A percentile compares a stretch with the other conserved stretches of the same genome.
Evolutionary conservation across 164 flowering plant genomes (phyloP).

Genomic region (Warburgia ugandensis): DNA sequence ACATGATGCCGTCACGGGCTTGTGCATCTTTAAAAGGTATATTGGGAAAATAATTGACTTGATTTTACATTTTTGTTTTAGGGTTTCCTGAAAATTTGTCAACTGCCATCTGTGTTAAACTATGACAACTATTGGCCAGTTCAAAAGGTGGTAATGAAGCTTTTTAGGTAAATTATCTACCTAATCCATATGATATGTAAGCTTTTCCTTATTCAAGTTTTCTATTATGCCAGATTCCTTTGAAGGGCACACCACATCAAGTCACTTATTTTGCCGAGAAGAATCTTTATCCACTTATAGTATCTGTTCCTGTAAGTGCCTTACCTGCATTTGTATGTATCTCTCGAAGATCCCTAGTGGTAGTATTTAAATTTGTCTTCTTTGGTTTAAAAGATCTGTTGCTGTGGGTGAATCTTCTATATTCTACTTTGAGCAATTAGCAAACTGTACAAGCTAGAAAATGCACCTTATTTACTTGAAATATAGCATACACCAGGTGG

Average conservation of each 20-base stretch:
- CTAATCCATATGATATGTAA: too few relatives aligned
- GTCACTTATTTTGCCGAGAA: constrained; percentile 89
- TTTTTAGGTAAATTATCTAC: too few relatives aligned
- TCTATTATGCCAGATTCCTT: constrained; percentile 53
- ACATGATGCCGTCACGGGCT: not conserved
- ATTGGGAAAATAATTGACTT: not conserved
- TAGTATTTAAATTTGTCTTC: too few relatives aligned
- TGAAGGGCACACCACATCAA: constrained; percentile 97
- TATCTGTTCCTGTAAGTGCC: constrained; percentile 85
- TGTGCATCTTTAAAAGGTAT: not conserved
- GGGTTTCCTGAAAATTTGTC: constrained; percentile 95
- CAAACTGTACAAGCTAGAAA: too few relatives aligned
- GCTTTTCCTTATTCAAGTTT: not conserved
- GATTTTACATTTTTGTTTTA: constrained; percentile 14
- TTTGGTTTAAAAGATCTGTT: too few relatives aligned
- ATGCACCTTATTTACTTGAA: too few relatives aligned
- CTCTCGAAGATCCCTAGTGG: not conserved
- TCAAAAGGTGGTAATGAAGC: constrained; percentile 74
- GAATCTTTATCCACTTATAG: constrained; percentile 86
- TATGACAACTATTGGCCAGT: constrained; percentile 99
- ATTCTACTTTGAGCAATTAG: too few relatives aligned
- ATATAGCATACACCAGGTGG: too few relatives aligned
- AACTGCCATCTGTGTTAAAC: constrained; percentile 60
- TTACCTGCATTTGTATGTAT: constrained; percentile 2
- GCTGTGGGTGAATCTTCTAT: too few relatives aligned